These are phyloP conservation scores for Malassezia restricta DNA, from an alignment of 1,284 basidiomycete species.

Conservation along the genomic window DNA sequence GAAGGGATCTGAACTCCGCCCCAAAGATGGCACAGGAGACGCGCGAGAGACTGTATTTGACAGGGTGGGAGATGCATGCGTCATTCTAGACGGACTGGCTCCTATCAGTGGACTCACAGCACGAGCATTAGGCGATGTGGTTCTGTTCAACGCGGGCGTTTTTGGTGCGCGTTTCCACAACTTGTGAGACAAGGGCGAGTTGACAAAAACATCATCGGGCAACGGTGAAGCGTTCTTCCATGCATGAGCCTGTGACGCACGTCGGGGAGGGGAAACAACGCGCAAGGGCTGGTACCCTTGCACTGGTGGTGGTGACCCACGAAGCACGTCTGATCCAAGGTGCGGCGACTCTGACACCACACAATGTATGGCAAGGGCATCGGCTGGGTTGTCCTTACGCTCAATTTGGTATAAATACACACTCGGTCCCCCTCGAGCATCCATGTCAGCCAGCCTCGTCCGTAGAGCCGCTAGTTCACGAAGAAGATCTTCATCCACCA, in stretches of 20 bases:
- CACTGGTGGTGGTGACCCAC: neutral
- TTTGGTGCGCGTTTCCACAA: neutral
- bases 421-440: conserved; percentile 19
- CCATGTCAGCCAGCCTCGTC: conserved; percentile 21
- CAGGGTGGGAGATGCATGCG: neutral
- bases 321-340: neutral
- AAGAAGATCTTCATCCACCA: conserved; percentile 34
- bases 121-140: too few relatives aligned
- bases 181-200: neutral
- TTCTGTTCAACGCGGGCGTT: neutral
- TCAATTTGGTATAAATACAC: conserved; percentile 38
- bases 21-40: too few relatives aligned
- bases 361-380: conserved; percentile 1
- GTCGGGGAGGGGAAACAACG: neutral
- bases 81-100: neutral
- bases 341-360: neutral
- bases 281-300: neutral
- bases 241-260: neutral
- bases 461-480: conserved; percentile 34
- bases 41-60: neutral
- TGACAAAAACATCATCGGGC: neutral
- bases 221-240: neutral
- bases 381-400: conserved; percentile 29
- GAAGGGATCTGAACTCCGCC: too few relatives aligned
- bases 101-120: too few relatives aligned